Base-by-base conservation (phyloP, 2,329 filamentous ascomycete species). In the Diaporthe citri region DNA sequence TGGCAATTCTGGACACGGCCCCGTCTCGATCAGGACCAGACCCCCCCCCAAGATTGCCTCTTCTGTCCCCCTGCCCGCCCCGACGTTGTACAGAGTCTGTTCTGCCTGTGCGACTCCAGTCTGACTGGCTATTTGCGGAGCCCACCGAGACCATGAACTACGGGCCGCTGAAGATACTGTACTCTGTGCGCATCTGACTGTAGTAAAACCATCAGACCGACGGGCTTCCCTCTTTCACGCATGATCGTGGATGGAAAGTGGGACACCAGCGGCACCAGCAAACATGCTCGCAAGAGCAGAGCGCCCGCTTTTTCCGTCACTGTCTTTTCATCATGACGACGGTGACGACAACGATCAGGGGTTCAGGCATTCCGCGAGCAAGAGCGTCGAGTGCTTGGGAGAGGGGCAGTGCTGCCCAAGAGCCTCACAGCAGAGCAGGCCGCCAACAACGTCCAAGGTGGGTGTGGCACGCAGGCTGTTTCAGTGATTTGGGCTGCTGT, bases 271-370 rank as follows among this genome's bases (percentile, higher is more conserved):
- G 17, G 64, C 15, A 39, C 9, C 34, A 6, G 22, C 48, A 15
- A 55, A 41, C 34, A 28, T 28, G 64, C 34, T 55, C 34, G 34
- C 13, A 34, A n/a, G 46, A 51, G 70, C 31, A 51, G 46, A 64
- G 34, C 46, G 59, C 70, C 70, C 57, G 56, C 70, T 39, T 52
- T 28, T 62, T 25, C 41, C 55, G 72, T 75, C 69, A 75, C 46
- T 13, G 41, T 25, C 51, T 28, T 15, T 34, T 43, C 69, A 76
- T 73, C 13, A 75, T 75, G 71, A 73, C 74, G 60, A 67, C 43
- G 60, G 71, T 75, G 74, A 75, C 71, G 74, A 74, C 75, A 72
- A 31, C 8, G 46, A 46, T 46, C 52, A 15, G 31, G 56, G 56
- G n/a, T 20, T 17, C 10, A 51, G 41, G 41, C n/a, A 51, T 22